Percentiles rank a stretch among this genome's conserved stretches.
Evolutionary conservation across 768 basidiomycete genomes (phyloP).

Genomic region (Lactarius hengduanensis): DNA sequence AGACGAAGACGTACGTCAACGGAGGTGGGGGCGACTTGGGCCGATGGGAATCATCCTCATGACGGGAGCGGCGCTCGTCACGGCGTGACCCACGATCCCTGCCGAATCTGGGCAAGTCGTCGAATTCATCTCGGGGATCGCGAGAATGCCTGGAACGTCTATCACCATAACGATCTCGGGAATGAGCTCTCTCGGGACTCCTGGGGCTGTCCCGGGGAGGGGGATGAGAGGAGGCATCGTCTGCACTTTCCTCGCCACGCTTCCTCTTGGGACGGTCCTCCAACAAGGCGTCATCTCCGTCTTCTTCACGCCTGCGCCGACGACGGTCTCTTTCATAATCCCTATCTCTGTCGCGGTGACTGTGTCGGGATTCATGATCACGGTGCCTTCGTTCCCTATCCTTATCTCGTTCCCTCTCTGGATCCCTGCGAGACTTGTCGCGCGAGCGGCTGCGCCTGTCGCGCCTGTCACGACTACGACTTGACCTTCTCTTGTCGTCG

Average conservation of each 20-base stretch:
- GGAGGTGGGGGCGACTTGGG: conserved; percentile 37
- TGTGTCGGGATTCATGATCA: conserved; percentile 52
- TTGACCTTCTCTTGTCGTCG: conserved; percentile 61
- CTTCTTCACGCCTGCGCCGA: conserved; percentile 68
- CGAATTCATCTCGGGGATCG: conserved; percentile 61
- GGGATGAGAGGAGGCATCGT: conserved; percentile 45
- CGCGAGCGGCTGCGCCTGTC: conserved; percentile 41
- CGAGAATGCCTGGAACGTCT: conserved; percentile 41
- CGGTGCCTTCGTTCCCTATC: conserved; percentile 45
- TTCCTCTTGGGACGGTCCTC: conserved; percentile 69
- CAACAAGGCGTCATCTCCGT: conserved; percentile 45
- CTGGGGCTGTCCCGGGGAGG: conserved; percentile 53
- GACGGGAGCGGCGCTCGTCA: conserved; percentile 41
- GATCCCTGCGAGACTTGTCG: conserved; percentile 43
- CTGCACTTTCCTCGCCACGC: conserved; percentile 53
- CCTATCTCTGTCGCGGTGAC: conserved; percentile 48
- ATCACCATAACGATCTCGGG: conserved; percentile 52
- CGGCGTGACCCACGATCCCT: conserved; percentile 43
- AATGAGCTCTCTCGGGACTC: conserved; percentile 47
- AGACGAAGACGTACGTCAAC: conserved; percentile 43
- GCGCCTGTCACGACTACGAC: conserved; percentile 55
- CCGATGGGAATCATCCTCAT: conserved; percentile 43
- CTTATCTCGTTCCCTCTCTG: conserved; percentile 50
- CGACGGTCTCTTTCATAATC: conserved; percentile 55
- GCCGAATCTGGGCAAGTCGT: conserved; percentile 49